phyloP scores from a whole-genome alignment of 1,284 basidiomycete species.

The Volvariella surrecta region DNA sequence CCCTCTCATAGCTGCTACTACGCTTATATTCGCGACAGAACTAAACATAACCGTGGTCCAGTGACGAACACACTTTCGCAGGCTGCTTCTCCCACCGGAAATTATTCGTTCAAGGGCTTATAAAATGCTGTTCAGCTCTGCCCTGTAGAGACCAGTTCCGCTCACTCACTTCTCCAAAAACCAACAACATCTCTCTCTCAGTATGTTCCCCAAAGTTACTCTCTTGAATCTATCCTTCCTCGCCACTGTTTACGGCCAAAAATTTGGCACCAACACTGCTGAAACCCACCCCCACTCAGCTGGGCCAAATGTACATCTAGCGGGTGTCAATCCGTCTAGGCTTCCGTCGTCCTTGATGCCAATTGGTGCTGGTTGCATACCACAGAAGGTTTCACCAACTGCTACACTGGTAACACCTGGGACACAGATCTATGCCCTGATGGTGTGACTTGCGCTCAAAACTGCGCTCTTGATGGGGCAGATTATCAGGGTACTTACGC shows the following conservation, averaged over 20 bases:
- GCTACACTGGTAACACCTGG: conserved; percentile 36
- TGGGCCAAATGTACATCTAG: conserved; percentile 20
- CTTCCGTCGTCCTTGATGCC: conserved; percentile 24
- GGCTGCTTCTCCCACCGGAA: too few species aligned
- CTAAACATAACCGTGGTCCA: too few species aligned
- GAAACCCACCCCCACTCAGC: conserved; percentile 25
- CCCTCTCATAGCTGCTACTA: too few species aligned
- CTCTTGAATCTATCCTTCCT: background rate
- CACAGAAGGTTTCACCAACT: conserved; percentile 5
- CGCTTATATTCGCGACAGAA: too few species aligned
- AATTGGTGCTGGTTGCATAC: conserved; percentile 30
- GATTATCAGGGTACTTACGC: conserved; percentile 36
- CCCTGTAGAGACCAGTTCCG: too few species aligned
- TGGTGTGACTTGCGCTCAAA: conserved; percentile 31
- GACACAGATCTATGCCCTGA: conserved; percentile 36
- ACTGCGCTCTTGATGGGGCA: conserved; percentile 48
- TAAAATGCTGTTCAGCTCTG: too few species aligned
- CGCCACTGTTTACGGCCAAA: conserved; percentile 15
- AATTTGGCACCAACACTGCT: conserved; percentile 23
- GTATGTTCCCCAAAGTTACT: background rate
- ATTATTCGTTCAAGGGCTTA: too few species aligned
- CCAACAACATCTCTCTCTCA: background rate
- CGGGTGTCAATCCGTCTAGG: conserved; percentile 17
- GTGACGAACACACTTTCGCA: too few species aligned
- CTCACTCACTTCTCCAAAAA: too few species aligned